Evolutionary conservation across 495 filamentous ascomycete genomes (phyloP), one percentile per base, ranked within the genome.

Genomic region (Friedmanniomyces simplex): DNA sequence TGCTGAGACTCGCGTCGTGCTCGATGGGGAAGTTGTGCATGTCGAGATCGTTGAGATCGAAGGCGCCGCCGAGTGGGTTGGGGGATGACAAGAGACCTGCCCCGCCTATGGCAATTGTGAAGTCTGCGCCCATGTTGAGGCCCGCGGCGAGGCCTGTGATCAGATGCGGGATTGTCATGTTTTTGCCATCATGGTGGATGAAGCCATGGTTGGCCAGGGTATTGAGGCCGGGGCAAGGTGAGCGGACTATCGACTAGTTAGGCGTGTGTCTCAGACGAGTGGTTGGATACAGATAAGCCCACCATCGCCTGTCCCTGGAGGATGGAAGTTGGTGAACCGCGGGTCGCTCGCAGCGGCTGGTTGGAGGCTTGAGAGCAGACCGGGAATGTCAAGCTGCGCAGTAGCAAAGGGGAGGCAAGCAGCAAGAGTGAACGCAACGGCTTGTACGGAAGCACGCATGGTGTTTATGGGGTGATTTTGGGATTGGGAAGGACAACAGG

Each of bases 171-270:
- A 63, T 22, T 0, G 59, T 57, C 50, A 65, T 54, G 43, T 55
- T 52, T 32, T 57, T 61, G 52, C 67, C 67, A 51, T 60, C 21
- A 36, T 43, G 65, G 18, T 56, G 60, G 37, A 69, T 46, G 58
- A 67, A 56, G 43, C 55, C 54, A 32, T 67, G 65, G 55, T 69
- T 69, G 34, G 65, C 67, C 10, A 67, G 57, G 24, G 65, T 48
- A 58, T 68, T 66, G 37, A 69, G 63, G 21, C 63, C 63, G 12
- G 65, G 67, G 50, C 67, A 69, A n/a, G 67, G 67, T 10, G 36
- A 32, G 24, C 57, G 57, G 21, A 59, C 57, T 54, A 34, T 2
- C 22, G 13, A 18, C 11, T 16, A n/a, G 11, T 54, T 45, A 42
- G 52, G 11, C 14, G 13, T 36, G 32, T 12, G 21, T 4, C 12